phyloP scores from a whole-genome alignment of 352 stramenopile genomes.

The Pythium phragmitis region DNA sequence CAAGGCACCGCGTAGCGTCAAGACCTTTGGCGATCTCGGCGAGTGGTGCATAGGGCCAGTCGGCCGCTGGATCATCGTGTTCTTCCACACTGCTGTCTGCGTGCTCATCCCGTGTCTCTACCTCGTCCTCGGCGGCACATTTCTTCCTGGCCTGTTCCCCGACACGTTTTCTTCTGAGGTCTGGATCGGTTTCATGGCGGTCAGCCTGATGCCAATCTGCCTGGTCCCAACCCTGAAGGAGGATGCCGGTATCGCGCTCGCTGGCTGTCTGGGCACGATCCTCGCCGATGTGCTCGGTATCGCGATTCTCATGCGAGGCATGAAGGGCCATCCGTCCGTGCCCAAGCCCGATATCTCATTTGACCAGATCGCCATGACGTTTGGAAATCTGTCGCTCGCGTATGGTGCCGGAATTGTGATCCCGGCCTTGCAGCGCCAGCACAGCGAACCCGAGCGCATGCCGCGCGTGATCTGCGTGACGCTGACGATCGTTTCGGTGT shows the following conservation, averaged over 20 bases:
- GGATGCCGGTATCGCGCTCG: slow-evolving; percentile 26
- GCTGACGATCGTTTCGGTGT: slow-evolving; percentile 32
- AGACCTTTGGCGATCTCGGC: slow-evolving; percentile 36
- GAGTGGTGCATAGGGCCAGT: slow-evolving; percentile 30
- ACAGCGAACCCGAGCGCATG: slow-evolving; percentile 35
- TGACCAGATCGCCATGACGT: slow-evolving; percentile 30
- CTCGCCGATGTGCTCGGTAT: slow-evolving; percentile 32
- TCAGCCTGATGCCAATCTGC: slow-evolving; percentile 31
- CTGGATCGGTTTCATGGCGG: slow-evolving; percentile 36
- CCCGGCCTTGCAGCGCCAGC: slow-evolving; percentile 32
- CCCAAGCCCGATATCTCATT: slow-evolving; percentile 25
- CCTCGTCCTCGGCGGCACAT: slow-evolving; percentile 34
- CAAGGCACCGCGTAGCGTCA: slow-evolving; percentile 25
- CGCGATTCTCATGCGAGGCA: slow-evolving; percentile 27
- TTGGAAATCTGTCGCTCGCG: slow-evolving; percentile 37
- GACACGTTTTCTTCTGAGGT: slow-evolving; percentile 19
- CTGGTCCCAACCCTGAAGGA: slow-evolving; percentile 35
- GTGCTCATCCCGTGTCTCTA: slow-evolving; percentile 31
- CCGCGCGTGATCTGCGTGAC: slow-evolving; percentile 39
- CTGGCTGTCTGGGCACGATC: slow-evolving; percentile 33
- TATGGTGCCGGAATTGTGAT: slow-evolving; percentile 41
- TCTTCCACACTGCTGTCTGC: slow-evolving; percentile 28
- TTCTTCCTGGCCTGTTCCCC: slow-evolving; percentile 29
- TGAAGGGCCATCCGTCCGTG: slow-evolving; percentile 20
- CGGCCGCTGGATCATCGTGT: slow-evolving; percentile 31